Evolutionary conservation across 345 rosid species (phyloP), one percentile per base, ranked within the genome.

Genomic region (Euclidium syriacum): DNA sequence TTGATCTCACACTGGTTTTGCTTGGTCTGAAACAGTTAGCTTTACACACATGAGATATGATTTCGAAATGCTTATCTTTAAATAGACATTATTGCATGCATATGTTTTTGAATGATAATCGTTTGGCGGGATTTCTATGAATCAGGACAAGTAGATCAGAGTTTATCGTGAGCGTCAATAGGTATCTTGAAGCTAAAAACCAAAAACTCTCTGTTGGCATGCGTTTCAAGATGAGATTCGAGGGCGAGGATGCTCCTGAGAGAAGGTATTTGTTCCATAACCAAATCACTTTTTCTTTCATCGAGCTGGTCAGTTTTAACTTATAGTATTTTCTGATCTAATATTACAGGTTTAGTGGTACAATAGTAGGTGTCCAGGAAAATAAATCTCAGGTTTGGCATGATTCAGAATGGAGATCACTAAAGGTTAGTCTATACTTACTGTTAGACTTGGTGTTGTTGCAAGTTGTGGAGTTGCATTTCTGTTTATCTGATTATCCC

Each of bases 241-340:
- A 88, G 81, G 96, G 90, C n/a, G 96, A 88, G 73, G 96, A 88
- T 66, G 86, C 77, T 73, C 87, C 92, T 52, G 96, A 85, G 67
- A 64, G 90, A 75, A 85, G 96, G 96, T 88, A 78, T 49, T 61
- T 9, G 47, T 64, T 55, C 52, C 3, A 10, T 42, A 49, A 29
- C 59, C 46, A 9, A 6, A 34, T 35, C 11, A 5, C 11, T 10
- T 35, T 35, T 35, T 10, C n/a, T 35, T 34, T 35, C 12, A 10
- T 35, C 34, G 15, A 5, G 52, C 33, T 47, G 29, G 5, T 33
- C 35, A 15, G 40, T 2, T 7, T 52, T 40, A 59, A 33, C 43
- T 25, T 33, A 20, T 16, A 18, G 19, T 24, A 36, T 68, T 18
- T 17, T 43, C 5, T 43, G 25, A 1, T 20, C 49, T 18, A 43